Conservation (phyloP, 345 rosid genomes). For the Microcos paniculata region DNA sequence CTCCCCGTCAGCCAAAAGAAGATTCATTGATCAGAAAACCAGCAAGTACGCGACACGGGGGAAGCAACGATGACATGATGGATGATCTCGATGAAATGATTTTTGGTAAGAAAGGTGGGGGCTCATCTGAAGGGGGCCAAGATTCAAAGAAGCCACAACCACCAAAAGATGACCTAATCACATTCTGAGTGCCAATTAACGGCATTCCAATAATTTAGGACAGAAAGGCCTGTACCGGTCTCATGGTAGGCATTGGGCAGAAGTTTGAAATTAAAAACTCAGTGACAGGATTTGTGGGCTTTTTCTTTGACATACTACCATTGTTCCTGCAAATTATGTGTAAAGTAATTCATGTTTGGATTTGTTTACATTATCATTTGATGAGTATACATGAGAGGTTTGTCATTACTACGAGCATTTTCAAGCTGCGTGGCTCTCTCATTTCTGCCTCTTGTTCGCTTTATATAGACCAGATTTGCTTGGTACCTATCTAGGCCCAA, state of each 20-base stretch:
- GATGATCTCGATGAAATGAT: slow-evolving; percentile 99
- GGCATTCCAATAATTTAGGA: slow-evolving; percentile 1
- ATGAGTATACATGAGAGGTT: background rate
- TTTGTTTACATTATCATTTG: slow-evolving; percentile 7
- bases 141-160: slow-evolving; percentile 61
- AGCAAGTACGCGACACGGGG: slow-evolving; percentile 55
- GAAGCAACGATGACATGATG: slow-evolving; percentile 81
- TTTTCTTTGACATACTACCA: background rate
- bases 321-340: slow-evolving; percentile 18
- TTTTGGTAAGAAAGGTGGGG: slow-evolving; percentile 77
- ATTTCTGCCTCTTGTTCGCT: too few species aligned
- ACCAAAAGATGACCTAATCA: slow-evolving; percentile 77
- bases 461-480: too few species aligned
- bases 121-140: slow-evolving; percentile 48
- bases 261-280: slow-evolving; percentile 10
- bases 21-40: slow-evolving; percentile 77
- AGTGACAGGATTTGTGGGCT: slow-evolving; percentile 2
- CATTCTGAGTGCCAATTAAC: slow-evolving; percentile 39
- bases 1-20: slow-evolving; percentile 50
- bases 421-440: background rate
- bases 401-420: background rate
- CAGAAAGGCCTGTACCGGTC: slow-evolving; percentile 6
- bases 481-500: too few species aligned
- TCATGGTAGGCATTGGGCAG: slow-evolving; percentile 14
- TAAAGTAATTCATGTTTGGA: slow-evolving; percentile 24